Percentiles rank a stretch among this genome's conserved stretches.
Evolutionary conservation across 495 filamentous ascomycete genomes (phyloP).

Genomic region (Xylaria longipes): DNA sequence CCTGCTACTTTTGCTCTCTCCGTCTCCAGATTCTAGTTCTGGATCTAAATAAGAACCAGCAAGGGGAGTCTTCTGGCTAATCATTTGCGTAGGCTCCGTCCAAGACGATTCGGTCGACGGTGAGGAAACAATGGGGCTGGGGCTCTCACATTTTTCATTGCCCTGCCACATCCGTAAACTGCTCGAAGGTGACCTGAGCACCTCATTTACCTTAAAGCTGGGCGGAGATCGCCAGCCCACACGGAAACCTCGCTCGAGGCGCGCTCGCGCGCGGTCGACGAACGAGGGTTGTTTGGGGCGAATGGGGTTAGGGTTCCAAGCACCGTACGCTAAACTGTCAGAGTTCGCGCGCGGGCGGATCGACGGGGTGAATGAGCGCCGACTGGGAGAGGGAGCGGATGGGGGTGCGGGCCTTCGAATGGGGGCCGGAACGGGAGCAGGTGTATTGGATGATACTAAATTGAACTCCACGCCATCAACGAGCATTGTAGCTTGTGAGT

Average conservation of each 20-base stretch:
- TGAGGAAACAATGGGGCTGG: background rate
- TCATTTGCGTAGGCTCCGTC: background rate
- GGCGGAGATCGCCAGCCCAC: constrained; percentile 12
- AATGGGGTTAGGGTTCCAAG: constrained; percentile 21
- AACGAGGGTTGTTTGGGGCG: constrained; percentile 23
- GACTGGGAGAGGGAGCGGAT: background rate
- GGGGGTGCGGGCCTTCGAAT: background rate
- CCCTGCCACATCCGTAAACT: background rate
- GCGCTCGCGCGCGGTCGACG: constrained; percentile 22
- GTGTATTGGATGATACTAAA: background rate
- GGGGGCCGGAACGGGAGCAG: background rate
- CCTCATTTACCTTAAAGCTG: constrained; percentile 30
- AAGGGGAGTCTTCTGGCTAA: background rate
- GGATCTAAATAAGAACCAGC: too few relatives aligned
- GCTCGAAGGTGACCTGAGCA: constrained; percentile 4
- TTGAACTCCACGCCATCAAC: constrained; percentile 1
- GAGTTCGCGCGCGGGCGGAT: background rate
- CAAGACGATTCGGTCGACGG: background rate
- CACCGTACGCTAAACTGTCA: constrained; percentile 10
- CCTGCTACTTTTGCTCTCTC: background rate
- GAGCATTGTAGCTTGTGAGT: background rate
- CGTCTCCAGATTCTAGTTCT: too few relatives aligned
- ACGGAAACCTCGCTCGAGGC: constrained; percentile 11
- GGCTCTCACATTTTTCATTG: background rate
- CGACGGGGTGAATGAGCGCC: background rate